Conservation (phyloP, 169 alveolate genomes). For the Perkinsus marinus region DNA sequence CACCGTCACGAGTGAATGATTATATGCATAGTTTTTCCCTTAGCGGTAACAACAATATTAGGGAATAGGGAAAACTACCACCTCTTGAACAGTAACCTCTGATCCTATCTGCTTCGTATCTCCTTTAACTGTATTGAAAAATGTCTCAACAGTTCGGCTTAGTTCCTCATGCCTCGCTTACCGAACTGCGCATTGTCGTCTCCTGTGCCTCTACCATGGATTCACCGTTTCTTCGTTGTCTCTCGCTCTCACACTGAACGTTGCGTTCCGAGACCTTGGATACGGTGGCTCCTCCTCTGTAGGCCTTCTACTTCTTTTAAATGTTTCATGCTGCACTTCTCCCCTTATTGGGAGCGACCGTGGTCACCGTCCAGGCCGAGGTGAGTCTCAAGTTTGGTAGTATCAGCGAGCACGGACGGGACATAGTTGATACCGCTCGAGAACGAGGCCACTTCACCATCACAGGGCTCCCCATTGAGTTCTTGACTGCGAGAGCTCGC, state of each 20-base stretch:
- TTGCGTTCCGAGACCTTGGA: no score
- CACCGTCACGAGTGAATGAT: no score
- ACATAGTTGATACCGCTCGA: not conserved
- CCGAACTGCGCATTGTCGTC: no score
- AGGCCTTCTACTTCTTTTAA: no score
- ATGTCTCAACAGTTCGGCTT: not conserved
- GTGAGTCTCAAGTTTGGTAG: not conserved
- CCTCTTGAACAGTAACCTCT: not conserved
- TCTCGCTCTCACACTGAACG: no score
- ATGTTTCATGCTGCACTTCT: not conserved
- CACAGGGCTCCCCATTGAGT: not conserved
- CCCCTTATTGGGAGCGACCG: not conserved
- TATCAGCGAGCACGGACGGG: not conserved
- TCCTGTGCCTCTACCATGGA: no score
- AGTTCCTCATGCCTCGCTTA: not conserved
- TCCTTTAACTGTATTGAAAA: not conserved
- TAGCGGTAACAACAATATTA: not conserved
- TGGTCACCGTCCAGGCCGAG: not conserved
- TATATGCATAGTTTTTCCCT: not conserved
- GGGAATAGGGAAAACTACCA: not conserved
- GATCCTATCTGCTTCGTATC: not conserved
- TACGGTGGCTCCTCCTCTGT: not conserved
- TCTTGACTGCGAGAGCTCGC: not conserved
- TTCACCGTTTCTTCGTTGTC: no score
- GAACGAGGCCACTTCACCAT: not conserved